Evolutionary conservation across 2,329 filamentous ascomycete genomes (phyloP), one percentile per base, ranked within the genome.

Genomic region (Penicillium oxalicum): DNA sequence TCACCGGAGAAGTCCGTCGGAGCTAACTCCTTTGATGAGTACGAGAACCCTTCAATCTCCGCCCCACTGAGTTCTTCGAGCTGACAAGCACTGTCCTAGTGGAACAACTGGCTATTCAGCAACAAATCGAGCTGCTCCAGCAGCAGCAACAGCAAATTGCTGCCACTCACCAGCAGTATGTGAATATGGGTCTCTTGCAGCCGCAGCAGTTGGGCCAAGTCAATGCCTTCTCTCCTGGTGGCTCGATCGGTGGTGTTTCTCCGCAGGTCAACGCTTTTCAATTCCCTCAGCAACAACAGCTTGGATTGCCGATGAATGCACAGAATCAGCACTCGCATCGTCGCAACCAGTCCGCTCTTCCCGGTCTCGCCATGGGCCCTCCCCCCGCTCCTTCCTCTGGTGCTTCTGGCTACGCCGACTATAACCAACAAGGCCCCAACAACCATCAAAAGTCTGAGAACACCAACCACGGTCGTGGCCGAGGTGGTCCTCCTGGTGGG

Each of bases 111-210:
- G 89, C 89, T 67, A 91, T 97, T 69, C 91, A 95, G 75, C 91
- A 96, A 77, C 91, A 97, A 74, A 96, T 97, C 66, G 91, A 97
- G 74, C 81, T 94, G 67, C 80, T 97, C 65, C 91, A 97, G 76
- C 90, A 95, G 70, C 93, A 97, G 71, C 93, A 97, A 70, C 91
- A 97, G 72, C 91, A 96, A 70, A 94, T 97, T 66, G 88, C 94
- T 73, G 89, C 89, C 61, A 93, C 89, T 56, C 90, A 96, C 66
- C 91, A 96, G 74, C 91, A 97, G 74, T 96, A 95, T 77, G 86
- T 95, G 64, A 95, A 93, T 71, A 91, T 96, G 87, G 89, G 89
- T 70, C 90, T 97, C 80, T 84, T 97, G 63, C 86, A 87, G 60
- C 86, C 88, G 45, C 86, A 87, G 63, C 91, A 96, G 74, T 77